A percentile compares a stretch with the other conserved stretches of the same genome.
phyloP scores from a whole-genome alignment of 345 rosid species.

The Rhizophora mangle region DNA sequence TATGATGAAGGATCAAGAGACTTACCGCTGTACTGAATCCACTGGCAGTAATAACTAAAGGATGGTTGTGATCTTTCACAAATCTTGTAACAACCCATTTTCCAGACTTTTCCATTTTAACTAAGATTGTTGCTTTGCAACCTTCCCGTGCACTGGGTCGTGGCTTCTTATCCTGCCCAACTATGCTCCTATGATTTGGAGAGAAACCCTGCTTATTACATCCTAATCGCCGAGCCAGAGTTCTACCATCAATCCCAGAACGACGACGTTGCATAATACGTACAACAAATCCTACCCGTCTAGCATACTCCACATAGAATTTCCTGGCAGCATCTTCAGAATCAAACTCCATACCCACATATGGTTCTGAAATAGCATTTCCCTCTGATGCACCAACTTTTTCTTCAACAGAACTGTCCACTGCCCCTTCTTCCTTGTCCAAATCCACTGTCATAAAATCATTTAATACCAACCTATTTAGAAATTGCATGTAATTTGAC shows the following conservation, averaged over 20 bases:
- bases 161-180: slow-evolving; percentile 53
- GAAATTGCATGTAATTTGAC: not conserved
- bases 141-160: slow-evolving; percentile 73
- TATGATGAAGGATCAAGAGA: slow-evolving; percentile 6
- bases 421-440: slow-evolving; percentile 31
- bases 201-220: slow-evolving; percentile 86
- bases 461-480: not conserved
- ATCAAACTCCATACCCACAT: slow-evolving; percentile 77
- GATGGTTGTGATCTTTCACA: slow-evolving; percentile 72
- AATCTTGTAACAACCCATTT: slow-evolving; percentile 85
- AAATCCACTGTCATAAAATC: slow-evolving; percentile 44
- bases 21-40: slow-evolving; percentile 53
- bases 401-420: slow-evolving; percentile 37
- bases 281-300: slow-evolving; percentile 59
- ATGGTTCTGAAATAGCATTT: slow-evolving; percentile 48
- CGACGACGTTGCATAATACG: slow-evolving; percentile 82
- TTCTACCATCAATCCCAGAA: slow-evolving; percentile 70
- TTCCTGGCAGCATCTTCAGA: slow-evolving; percentile 69
- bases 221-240: slow-evolving; percentile 78
- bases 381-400: slow-evolving; percentile 34
- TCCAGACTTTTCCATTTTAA: slow-evolving; percentile 74
- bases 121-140: slow-evolving; percentile 74
- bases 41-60: slow-evolving; percentile 45
- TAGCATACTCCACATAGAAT: slow-evolving; percentile 64
- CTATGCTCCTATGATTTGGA: slow-evolving; percentile 37